Conservation (phyloP, 2,329 filamentous ascomycete species). For the Westerdykella sp. region DNA sequence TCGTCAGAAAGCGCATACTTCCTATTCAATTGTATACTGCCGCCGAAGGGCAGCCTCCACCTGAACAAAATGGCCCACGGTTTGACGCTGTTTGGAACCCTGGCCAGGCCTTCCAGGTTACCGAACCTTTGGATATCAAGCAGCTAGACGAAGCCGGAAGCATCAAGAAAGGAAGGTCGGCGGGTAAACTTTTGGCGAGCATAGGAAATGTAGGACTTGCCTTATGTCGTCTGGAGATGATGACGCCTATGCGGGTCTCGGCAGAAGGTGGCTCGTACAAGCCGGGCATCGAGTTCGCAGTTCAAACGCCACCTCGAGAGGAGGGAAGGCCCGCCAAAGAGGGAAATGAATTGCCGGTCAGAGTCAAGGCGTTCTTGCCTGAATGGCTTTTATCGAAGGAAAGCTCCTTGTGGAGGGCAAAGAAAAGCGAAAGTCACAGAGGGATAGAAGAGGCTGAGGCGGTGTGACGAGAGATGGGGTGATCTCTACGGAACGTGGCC, state of each 20-base stretch:
- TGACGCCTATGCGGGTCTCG: conserved; percentile 73
- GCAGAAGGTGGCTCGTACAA: conserved; percentile 58
- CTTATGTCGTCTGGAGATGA: conserved; percentile 79
- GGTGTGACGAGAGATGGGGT: background rate
- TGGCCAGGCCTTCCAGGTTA: background rate
- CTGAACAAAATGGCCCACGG: conserved; percentile 1
- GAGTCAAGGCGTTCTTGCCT: conserved; percentile 63
- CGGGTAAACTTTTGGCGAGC: conserved; percentile 73
- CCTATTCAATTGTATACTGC: conserved; percentile 65
- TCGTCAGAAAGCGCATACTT: conserved; percentile 83
- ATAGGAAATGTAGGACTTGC: conserved; percentile 83
- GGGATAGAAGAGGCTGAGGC: conserved; percentile 9
- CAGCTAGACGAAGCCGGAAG: conserved; percentile 42
- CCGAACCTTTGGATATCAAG: conserved; percentile 47
- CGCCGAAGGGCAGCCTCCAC: conserved; percentile 1
- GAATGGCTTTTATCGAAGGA: conserved; percentile 57
- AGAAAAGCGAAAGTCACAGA: conserved; percentile 4
- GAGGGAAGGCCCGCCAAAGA: background rate
- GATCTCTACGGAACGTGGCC: no score
- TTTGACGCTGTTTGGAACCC: conserved; percentile 36
- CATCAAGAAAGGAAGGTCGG: conserved; percentile 53
- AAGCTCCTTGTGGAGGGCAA: conserved; percentile 26
- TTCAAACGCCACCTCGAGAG: conserved; percentile 14
- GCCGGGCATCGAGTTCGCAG: conserved; percentile 49
- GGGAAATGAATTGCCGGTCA: conserved; percentile 17